Base-by-base conservation (phyloP, 148 eudicot species). In the Fagopyrum homotropicum region DNA sequence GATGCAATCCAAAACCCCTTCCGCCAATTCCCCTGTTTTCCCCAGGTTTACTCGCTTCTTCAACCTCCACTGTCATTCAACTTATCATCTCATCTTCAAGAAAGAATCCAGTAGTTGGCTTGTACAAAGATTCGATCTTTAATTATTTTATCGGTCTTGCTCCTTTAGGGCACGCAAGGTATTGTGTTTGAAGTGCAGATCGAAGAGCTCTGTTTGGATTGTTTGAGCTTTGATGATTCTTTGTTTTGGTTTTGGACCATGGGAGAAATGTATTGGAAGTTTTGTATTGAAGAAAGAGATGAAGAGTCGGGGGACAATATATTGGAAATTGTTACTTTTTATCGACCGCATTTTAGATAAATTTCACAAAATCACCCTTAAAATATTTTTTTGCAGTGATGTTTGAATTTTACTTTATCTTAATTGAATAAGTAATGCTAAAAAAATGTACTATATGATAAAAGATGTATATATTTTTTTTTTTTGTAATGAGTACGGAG, bases 1-100 rank as follows among this genome's bases (percentile, higher is more conserved):
- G 15, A 72, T 46, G 26, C 73, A 72, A 46, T 46, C 73, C 73
- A 72, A 72, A 19, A 30, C 54, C 14, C 73, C 73, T 72, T 45
- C 73, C 15, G 45, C 11, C 26, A 72, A 47, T 54, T 72, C 54
- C 54, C 73, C 73, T 72, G 73, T 47, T 26, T 46, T 72, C 51
- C 73, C 73, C 73, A 71, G 73, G 4, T 72, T 72, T 46, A 0
- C 68, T 61, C 68, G 43, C 29, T 61, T 61, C 68, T 59, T 11
- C 26, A 59, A 61, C 0, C 68, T 17, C n/a, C 15, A 15, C 14
- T 30, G 35, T 49, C 19, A 5, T 60, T 30, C 30, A 35, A 40
- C 19, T 66, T 66, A 30, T 40, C 17, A 66, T 66, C 7, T 40
- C 71, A 4, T 61, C 0, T 26, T 61, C 14, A 61, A 61, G 43